Conservation (phyloP, 352 stramenopile genomes). For the Stramenopiles sp. region DNA sequence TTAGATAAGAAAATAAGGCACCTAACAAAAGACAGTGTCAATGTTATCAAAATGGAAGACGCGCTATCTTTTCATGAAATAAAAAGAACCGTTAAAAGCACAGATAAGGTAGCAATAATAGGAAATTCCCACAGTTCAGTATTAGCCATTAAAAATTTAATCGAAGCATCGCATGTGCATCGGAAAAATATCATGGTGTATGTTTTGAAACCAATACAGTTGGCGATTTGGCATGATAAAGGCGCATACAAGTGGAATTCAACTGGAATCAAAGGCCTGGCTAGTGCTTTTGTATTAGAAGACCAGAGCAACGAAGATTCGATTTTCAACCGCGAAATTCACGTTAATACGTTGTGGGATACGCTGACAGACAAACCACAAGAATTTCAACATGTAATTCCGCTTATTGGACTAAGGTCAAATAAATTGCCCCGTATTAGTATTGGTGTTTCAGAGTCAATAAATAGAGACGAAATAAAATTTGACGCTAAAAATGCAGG, state of each 20-base stretch:
- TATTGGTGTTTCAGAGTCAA: neutral
- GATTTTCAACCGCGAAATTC: neutral
- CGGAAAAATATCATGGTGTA: neutral
- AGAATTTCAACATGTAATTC: neutral
- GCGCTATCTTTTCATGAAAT: neutral
- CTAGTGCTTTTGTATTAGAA: neutral
- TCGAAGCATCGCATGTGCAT: neutral
- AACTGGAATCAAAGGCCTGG: slow-evolving; percentile 4
- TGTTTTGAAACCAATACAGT: neutral
- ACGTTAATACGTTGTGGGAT: neutral
- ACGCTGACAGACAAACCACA: neutral
- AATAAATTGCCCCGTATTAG: neutral
- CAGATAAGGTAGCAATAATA: neutral
- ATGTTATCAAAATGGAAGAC: neutral
- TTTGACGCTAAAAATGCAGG: neutral
- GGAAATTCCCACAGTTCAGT: slow-evolving; percentile 5
- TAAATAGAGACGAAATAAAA: neutral
- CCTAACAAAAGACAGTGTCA: neutral
- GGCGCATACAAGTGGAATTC: neutral
- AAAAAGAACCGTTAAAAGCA: neutral
- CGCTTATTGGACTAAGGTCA: neutral
- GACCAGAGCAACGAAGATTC: neutral
- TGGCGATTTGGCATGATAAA: neutral
- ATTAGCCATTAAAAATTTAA: slow-evolving; percentile 4
- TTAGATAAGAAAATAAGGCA: neutral